Evolutionary conservation across 2,329 filamentous ascomycete genomes (phyloP).

Genomic region (Rutstroemia sp.): DNA sequence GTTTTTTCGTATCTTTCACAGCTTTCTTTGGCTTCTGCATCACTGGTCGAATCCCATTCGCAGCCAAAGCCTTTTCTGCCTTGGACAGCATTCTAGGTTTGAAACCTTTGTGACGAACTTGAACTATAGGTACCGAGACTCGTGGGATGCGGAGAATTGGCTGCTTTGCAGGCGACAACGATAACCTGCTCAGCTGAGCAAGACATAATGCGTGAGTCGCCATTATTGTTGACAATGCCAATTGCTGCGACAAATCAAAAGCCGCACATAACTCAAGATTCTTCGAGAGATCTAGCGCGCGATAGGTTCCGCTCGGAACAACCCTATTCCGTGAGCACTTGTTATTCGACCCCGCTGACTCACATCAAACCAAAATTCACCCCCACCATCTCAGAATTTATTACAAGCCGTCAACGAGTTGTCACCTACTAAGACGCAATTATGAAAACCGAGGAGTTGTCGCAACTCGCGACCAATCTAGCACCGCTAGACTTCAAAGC

Average conservation of each 20-base stretch:
- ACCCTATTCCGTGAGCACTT: background rate
- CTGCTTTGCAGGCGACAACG: constrained; percentile 14
- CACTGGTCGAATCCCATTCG: constrained; percentile 5
- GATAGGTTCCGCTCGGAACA: constrained; percentile 8
- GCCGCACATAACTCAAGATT: constrained; percentile 2
- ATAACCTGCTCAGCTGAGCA: constrained; percentile 29
- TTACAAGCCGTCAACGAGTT: background rate
- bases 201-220: constrained; percentile 24
- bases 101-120: constrained; percentile 11
- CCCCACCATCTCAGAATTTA: constrained; percentile 10
- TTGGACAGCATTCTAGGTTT: constrained; percentile 18
- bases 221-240: constrained; percentile 20
- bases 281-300: background rate
- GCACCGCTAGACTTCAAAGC: constrained; percentile 69
- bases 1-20: constrained; percentile 27
- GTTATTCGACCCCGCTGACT: constrained; percentile 1
- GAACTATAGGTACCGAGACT: constrained; percentile 19
- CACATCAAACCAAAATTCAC: constrained; percentile 3
- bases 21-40: constrained; percentile 28
- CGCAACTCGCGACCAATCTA: constrained; percentile 43
- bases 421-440: background rate
- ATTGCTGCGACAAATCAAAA: background rate
- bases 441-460: constrained; percentile 52
- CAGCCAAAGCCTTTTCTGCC: constrained; percentile 13
- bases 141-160: constrained; percentile 9